These are phyloP conservation scores for Immersiella caudata DNA, from an alignment of 495 filamentous ascomycete species.

Conservation along the genomic window DNA sequence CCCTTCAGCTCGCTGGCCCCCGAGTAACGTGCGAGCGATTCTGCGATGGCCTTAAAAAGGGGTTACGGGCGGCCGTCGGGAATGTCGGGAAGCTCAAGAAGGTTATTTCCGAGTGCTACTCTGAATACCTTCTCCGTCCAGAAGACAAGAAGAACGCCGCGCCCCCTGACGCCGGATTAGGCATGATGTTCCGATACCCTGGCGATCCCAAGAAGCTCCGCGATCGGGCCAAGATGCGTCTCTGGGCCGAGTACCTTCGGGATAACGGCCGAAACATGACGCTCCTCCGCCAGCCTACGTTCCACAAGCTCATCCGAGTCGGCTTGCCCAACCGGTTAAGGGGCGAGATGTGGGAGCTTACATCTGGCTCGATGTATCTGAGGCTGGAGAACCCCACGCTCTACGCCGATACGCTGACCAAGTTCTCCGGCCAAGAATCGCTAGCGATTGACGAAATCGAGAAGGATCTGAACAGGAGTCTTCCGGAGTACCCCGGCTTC, in stretches of 20 bases:
- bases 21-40: constrained; percentile 90
- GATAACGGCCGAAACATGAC: constrained; percentile 95
- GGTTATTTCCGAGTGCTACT: constrained; percentile 83
- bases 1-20: constrained; percentile 84
- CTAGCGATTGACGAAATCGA: constrained; percentile 98
- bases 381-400: constrained; percentile 82
- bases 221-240: constrained; percentile 93
- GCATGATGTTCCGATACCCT: constrained; percentile 91
- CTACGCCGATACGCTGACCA: constrained; percentile 79
- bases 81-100: constrained; percentile 80
- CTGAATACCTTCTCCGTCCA: constrained; percentile 80
- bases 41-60: constrained; percentile 92
- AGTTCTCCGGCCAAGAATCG: constrained; percentile 80
- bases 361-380: constrained; percentile 85
- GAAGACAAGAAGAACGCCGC: constrained; percentile 58
- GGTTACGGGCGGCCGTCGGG: constrained; percentile 78
- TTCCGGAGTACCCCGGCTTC: constrained; percentile 96
- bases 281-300: constrained; percentile 90
- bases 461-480: constrained; percentile 92
- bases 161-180: constrained; percentile 87
- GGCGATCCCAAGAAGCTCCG: constrained; percentile 94
- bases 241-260: constrained; percentile 95
- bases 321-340: constrained; percentile 90
- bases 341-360: constrained; percentile 95
- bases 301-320: constrained; percentile 95